Evolutionary conservation across 805 yeast genomes (phyloP), one percentile per base, ranked within the genome.

Genomic region (Maudiozyma pseudohumilis): DNA sequence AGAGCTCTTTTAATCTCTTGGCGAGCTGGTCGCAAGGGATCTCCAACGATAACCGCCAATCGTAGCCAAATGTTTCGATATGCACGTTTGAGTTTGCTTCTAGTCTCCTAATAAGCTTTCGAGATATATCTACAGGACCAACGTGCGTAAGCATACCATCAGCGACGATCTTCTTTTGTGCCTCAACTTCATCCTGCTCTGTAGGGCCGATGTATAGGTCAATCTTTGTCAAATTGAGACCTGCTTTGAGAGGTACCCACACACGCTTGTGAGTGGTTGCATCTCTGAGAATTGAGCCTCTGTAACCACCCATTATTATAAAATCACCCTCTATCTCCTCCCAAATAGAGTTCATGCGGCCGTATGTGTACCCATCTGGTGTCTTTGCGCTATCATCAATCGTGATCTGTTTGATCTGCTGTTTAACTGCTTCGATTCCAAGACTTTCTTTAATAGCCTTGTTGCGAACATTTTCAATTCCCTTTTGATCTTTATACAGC

Each of bases 161-260:
- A 0, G 96, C 80, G 44, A 69, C 70, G 5, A 86, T 69, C 15
- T 53, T 53, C 17, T 71, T 61, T 21, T 66, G 61, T 1, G 81
- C 77, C 29, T 64, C 56, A 3, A 59, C 29, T 58, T 88, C 95
- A 52, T 81, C 95, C 35, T 75, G 75, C 38, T 70, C 78, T 0
- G 55, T 63, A 1, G 94, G 89, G 0, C 95, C 95, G 16, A 88
- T 63, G 10, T 75, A 59, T 17, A 88, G 61, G 63, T 83, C 76
- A 42, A 80, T 72, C 49, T 77, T 81, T 16, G 78, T 65, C 21
- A 86, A 63, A 47, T 83, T 78, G 36, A 88, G 68, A 0, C 95
- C 95, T 0, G 89, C 95, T 49, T 82, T 80, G 5, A 81, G 53
- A 0, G 96, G 96, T 29, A 87, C 74, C 96, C 96, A 88, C 1